Base-by-base conservation (phyloP, 2,329 filamentous ascomycete species). In the Beauveria brongniartii region DNA sequence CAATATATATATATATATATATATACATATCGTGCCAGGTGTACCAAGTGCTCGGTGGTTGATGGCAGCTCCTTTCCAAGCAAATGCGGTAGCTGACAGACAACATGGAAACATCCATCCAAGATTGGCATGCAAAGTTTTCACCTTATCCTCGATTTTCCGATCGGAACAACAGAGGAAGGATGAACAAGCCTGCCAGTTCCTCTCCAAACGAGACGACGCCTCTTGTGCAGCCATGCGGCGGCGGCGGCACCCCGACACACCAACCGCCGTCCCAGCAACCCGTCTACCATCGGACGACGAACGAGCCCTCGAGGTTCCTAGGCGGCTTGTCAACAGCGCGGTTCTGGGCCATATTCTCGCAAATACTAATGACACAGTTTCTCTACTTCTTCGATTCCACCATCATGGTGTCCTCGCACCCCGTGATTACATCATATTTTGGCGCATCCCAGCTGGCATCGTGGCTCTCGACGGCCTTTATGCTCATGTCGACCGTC, bases 381-480 rank as follows among this genome's bases (percentile, higher is more conserved):
- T 82, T 87, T 63, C 76, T 86, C 18, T 75, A 77, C 44, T 85
- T 79, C 69, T 93, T 93, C 68, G 90, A 93, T 75, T 82, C 83
- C 9, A 93, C 89, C 3, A 82, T 93, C 65, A 92, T 93, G 89
- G 89, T 89, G 3, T 91, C 88, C 2, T 87, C 82, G 46, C 89
- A 94, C 71, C 89, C 90, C 0, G 88, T 90, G 59, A 91, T 93
- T 63, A 92, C 89, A 0, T 91, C 88, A 0, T 85, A 92, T 71
- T 93, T 93, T 72, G 77, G 86, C 63, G 83, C 87, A 50, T 89
- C 89, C 37, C 91, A 93, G 71, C 85, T 84, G 52, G 90, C 90
- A 3, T 91, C 89, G 2, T 94, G 90, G 90, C 78, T 93, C 3
- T 91, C 89, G 2, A 93, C 90, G 0, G 84, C 88, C 0, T 93